Conservation (phyloP, 1,284 basidiomycete species). For the Phylloboletellus chloephorus region DNA sequence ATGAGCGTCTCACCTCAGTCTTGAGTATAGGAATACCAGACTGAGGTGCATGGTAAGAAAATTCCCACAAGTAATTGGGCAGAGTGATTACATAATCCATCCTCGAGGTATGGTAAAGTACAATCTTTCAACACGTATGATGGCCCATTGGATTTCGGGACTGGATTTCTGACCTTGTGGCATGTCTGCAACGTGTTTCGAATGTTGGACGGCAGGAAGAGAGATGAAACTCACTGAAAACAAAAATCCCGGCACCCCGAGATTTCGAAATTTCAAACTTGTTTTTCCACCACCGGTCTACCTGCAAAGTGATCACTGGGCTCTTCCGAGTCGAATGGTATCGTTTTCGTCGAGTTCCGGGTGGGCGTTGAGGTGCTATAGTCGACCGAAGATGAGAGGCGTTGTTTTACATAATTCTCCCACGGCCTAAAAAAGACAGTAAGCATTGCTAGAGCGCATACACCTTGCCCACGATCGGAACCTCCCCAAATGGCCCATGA, state of each 20-base stretch:
- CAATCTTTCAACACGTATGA: neutral
- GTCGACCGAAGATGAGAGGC: neutral
- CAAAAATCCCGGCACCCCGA: neutral
- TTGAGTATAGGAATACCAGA: too few species aligned
- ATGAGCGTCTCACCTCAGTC: too few species aligned
- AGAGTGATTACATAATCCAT: too few species aligned
- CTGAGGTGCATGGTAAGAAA: too few species aligned
- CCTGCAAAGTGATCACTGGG: neutral
- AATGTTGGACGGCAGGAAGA: too few species aligned
- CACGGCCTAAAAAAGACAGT: conserved; percentile 5
- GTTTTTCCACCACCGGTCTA: neutral
- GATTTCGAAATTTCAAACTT: neutral
- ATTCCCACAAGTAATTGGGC: too few species aligned
- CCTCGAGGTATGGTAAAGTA: too few species aligned
- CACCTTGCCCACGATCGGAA: too few species aligned
- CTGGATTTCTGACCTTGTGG: too few species aligned
- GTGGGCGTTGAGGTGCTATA: conserved; percentile 3
- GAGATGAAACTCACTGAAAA: neutral
- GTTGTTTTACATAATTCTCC: conserved; percentile 1
- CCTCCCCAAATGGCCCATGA: conserved; percentile 11
- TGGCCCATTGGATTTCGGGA: conserved; percentile 4
- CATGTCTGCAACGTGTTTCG: too few species aligned
- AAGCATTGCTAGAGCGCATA: too few species aligned
- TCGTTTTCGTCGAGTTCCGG: neutral
- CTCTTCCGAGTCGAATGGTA: conserved; percentile 1